Conservation (phyloP, 345 rosid genomes). For the Odontarrhena argentea region DNA sequence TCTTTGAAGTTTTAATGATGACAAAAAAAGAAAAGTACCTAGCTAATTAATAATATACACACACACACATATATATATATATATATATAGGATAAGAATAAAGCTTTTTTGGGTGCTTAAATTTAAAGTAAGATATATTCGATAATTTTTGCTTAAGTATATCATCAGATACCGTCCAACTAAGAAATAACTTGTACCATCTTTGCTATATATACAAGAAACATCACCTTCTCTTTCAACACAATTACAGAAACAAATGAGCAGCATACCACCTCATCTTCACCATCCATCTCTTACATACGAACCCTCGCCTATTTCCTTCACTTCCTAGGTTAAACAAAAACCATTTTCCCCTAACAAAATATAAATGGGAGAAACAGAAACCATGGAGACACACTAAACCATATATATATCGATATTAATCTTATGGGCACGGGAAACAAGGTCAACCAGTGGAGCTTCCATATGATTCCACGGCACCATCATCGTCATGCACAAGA, state of each 20-base stretch:
- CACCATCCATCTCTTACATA: slow-evolving; percentile 31
- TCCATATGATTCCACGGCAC: slow-evolving; percentile 34
- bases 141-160: background rate
- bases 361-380: slow-evolving; percentile 40
- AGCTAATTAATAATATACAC: slow-evolving; percentile 16
- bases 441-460: slow-evolving; percentile 39
- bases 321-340: slow-evolving; percentile 33
- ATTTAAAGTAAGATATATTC: slow-evolving; percentile 29
- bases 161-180: slow-evolving; percentile 12
- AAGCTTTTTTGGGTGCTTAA: slow-evolving; percentile 32
- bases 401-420: slow-evolving; percentile 19
- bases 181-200: slow-evolving; percentile 15
- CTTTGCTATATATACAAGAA: slow-evolving; percentile 40
- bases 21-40: slow-evolving; percentile 13
- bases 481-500: slow-evolving; percentile 24
- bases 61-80: too few relatives aligned
- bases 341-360: slow-evolving; percentile 10
- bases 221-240: slow-evolving; percentile 6
- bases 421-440: slow-evolving; percentile 35
- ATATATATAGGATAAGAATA: slow-evolving; percentile 8
- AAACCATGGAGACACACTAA: slow-evolving; percentile 40
- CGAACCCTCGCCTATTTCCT: slow-evolving; percentile 29
- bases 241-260: slow-evolving; percentile 32
- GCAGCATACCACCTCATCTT: slow-evolving; percentile 26
- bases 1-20: slow-evolving; percentile 22